These are phyloP conservation scores for Phytophthora palmivora DNA, from an alignment of 352 stramenopile species.

Conservation along the genomic window DNA sequence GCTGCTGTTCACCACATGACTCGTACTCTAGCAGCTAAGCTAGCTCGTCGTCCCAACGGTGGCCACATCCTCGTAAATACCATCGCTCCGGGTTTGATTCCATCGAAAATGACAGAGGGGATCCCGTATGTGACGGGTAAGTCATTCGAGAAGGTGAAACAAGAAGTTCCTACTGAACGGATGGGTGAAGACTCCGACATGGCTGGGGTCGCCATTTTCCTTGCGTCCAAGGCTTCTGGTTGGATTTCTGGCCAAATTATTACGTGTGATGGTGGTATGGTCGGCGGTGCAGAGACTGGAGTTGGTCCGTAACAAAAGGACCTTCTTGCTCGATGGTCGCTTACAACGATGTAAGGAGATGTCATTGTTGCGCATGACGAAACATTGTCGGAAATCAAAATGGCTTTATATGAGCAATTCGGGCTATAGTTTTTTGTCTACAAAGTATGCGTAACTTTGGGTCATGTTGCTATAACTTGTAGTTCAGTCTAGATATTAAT, in stretches of 20 bases:
- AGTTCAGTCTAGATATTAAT: too few species aligned
- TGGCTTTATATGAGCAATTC: too few species aligned
- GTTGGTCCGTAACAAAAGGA: constrained; percentile 32
- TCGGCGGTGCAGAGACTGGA: constrained; percentile 53
- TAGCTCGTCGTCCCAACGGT: constrained; percentile 79
- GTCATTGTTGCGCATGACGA: too few species aligned
- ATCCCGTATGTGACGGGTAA: constrained; percentile 60
- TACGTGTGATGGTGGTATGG: constrained; percentile 90
- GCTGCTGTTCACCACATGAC: constrained; percentile 96
- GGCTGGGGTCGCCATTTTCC: constrained; percentile 92
- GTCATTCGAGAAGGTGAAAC: constrained; percentile 64
- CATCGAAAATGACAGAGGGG: constrained; percentile 89
- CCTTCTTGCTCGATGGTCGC: too few species aligned
- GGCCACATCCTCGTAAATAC: constrained; percentile 95
- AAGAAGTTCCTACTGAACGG: constrained; percentile 82
- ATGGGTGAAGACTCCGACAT: constrained; percentile 92
- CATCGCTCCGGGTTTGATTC: constrained; percentile 93
- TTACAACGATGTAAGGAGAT: too few species aligned
- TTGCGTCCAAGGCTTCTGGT: constrained; percentile 87
- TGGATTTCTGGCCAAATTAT: constrained; percentile 95
- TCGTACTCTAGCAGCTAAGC: constrained; percentile 90
- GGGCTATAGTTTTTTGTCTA: too few species aligned
- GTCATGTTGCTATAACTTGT: too few species aligned
- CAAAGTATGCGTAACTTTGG: too few species aligned
- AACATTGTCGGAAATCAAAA: too few species aligned